phyloP scores from a whole-genome alignment of 2,329 filamentous ascomycete genomes.

The Cercospora sp. region DNA sequence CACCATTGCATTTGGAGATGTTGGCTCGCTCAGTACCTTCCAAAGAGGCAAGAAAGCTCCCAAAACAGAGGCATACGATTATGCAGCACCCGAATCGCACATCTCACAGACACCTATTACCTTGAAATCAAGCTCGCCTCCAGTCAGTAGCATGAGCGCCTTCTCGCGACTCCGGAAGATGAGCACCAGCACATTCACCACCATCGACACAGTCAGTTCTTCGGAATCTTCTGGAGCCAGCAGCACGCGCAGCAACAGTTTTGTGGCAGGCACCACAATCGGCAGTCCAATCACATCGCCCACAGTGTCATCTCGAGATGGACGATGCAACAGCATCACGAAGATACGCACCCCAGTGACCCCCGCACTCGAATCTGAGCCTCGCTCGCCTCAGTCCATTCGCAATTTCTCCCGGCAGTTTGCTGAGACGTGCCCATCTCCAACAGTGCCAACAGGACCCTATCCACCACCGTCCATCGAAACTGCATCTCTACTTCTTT shows the following conservation, averaged over 20 bases:
- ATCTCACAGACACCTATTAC: slow-evolving; percentile 44
- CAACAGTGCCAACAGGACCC: slow-evolving; percentile 20
- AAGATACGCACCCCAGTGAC: slow-evolving; percentile 26
- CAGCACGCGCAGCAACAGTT: slow-evolving; percentile 36
- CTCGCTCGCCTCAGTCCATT: slow-evolving; percentile 27
- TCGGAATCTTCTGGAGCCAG: slow-evolving; percentile 38
- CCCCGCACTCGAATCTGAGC: slow-evolving; percentile 14
- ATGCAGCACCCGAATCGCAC: slow-evolving; percentile 69
- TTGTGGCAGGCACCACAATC: slow-evolving; percentile 24
- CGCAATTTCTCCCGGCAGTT: slow-evolving; percentile 33
- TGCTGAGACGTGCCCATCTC: slow-evolving; percentile 16
- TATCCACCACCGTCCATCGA: slow-evolving; percentile 19
- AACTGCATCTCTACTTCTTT: slow-evolving; percentile 22
- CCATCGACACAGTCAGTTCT: slow-evolving; percentile 28
- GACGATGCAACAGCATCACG: slow-evolving; percentile 31
- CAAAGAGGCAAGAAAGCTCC: slow-evolving; percentile 56
- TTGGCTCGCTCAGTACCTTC: slow-evolving; percentile 51
- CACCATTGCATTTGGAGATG: slow-evolving; percentile 67
- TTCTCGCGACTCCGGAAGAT: slow-evolving; percentile 36
- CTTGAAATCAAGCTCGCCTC: slow-evolving; percentile 33
- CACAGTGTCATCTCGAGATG: slow-evolving; percentile 17
- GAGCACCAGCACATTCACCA: slow-evolving; percentile 29
- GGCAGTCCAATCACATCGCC: slow-evolving; percentile 30
- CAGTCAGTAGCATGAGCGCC: slow-evolving; percentile 32
- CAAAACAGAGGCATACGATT: slow-evolving; percentile 70